Base-by-base conservation (phyloP, 495 filamentous ascomycete genomes). In the Trichoderma orchidacearum region DNA sequence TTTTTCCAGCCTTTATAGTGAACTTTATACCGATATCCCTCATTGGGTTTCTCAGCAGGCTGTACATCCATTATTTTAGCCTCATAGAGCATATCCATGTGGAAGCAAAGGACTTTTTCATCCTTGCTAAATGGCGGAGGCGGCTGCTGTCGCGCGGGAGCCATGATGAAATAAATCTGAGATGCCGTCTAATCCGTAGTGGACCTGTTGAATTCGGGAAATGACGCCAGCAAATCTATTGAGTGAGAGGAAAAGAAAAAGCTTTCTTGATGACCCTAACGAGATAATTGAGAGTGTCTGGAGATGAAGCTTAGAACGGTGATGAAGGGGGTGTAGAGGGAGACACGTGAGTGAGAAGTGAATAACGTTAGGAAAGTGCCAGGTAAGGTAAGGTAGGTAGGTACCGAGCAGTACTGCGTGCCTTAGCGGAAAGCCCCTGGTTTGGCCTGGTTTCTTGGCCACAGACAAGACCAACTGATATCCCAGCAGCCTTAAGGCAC, bases 1-100 rank as follows among this genome's bases (percentile, higher is more conserved):
- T 88, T 88, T 73, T 98, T 98, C 93, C 93, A 97, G 59, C 93
- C 93, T 68, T 96, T 96, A 73, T 98, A 98, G 70, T 98, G 93
- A 51, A 98, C 89, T 60, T 87, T 86, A 68, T 93, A 98, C 65
- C 87, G 82, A 58, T 79, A 86, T 38, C 83, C 78, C 50, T 84
- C 87, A 63, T 86, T 86, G 69, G 84, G 84, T 69, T 88, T 84
- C 23, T 79, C 70, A 11, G 76, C 72, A 38, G 86, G 75, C 48
- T 79, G 77, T 54, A 82, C 78, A 41, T 96, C 92, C 32, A 96
- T 75, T 38, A 98, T 85, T 71, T 96, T 96, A 57, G 93, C 92
- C 70, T 98, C 93, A 66, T 98, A 98, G 17, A 98, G 80, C 65
- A 97, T 82, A 58, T 96, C 90, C 69, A 89, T 86, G 67, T 98